Evolutionary conservation across 2,329 filamentous ascomycete genomes (phyloP).

Genomic region (Scortechinia acanthostroma): DNA sequence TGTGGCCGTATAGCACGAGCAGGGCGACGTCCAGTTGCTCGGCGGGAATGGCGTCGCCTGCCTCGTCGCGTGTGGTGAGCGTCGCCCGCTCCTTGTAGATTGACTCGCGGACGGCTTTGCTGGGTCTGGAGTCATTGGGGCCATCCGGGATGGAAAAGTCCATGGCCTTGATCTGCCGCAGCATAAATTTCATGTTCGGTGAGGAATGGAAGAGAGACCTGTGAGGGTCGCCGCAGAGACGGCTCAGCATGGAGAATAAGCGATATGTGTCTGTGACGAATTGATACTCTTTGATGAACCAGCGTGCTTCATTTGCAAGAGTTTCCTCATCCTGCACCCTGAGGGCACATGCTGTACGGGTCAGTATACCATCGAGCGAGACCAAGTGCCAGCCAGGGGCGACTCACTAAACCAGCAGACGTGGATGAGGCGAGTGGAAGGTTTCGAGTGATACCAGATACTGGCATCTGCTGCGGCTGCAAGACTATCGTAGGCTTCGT

Average conservation of each 20-base stretch:
- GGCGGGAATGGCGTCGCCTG: slow-evolving; percentile 7
- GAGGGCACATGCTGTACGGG: slow-evolving; percentile 42
- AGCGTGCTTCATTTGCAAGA: slow-evolving; percentile 41
- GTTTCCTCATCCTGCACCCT: slow-evolving; percentile 45
- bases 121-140: slow-evolving; percentile 11
- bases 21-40: slow-evolving; percentile 28
- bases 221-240: slow-evolving; percentile 36
- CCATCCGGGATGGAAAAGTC: slow-evolving; percentile 43
- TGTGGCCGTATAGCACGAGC: slow-evolving; percentile 51
- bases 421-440: slow-evolving; percentile 35
- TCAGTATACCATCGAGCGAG: slow-evolving; percentile 9
- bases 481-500: slow-evolving; percentile 44
- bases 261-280: slow-evolving; percentile 52
- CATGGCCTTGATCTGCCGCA: slow-evolving; percentile 52
- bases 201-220: slow-evolving; percentile 36
- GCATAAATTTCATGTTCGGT: slow-evolving; percentile 50
- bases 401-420: slow-evolving; percentile 39
- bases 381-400: slow-evolving; percentile 9
- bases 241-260: slow-evolving; percentile 44
- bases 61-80: slow-evolving; percentile 15
- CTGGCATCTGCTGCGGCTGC: slow-evolving; percentile 42
- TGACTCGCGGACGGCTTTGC: slow-evolving; percentile 19
- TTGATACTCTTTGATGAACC: slow-evolving; percentile 48
- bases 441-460: slow-evolving; percentile 43
- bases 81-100: slow-evolving; percentile 27